Percentiles rank a stretch among this genome's conserved stretches.
These are phyloP conservation scores for Starmera dryadoides DNA, from an alignment of 805 yeast species.

Conservation along the genomic window DNA sequence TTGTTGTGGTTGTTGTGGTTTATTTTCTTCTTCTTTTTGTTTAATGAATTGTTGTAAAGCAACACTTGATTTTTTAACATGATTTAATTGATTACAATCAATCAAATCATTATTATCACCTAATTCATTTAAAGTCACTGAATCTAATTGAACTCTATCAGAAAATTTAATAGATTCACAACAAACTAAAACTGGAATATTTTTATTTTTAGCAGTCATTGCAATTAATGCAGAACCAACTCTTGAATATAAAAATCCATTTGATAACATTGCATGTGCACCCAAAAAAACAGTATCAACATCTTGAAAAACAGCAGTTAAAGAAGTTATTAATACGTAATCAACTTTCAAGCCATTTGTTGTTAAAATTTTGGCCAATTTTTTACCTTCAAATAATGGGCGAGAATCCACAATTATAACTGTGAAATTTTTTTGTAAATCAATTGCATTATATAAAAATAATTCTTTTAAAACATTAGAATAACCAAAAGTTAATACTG, in stretches of 20 bases:
- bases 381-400: constrained; percentile 91
- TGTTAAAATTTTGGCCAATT: constrained; percentile 58
- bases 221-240: constrained; percentile 94
- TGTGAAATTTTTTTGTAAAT: constrained; percentile 59
- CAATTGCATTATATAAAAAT: constrained; percentile 59
- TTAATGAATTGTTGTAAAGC: constrained; percentile 59
- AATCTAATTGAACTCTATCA: constrained; percentile 91
- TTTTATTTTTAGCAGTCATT: constrained; percentile 79
- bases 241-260: constrained; percentile 86
- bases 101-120: constrained; percentile 72
- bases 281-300: constrained; percentile 91
- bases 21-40: constrained; percentile 25
- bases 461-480: constrained; percentile 77
- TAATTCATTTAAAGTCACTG: constrained; percentile 90
- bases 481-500: constrained; percentile 81
- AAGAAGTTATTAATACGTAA: constrained; percentile 72
- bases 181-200: constrained; percentile 91
- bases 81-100: constrained; percentile 36
- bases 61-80: constrained; percentile 40
- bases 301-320: constrained; percentile 74
- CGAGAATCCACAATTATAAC: constrained; percentile 88
- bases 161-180: constrained; percentile 93
- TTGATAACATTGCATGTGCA: constrained; percentile 94
- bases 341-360: constrained; percentile 58
- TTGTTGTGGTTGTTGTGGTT: constrained; percentile 17